Conservation (phyloP, 257 asterid species). For the Fraxinus anomala region DNA sequence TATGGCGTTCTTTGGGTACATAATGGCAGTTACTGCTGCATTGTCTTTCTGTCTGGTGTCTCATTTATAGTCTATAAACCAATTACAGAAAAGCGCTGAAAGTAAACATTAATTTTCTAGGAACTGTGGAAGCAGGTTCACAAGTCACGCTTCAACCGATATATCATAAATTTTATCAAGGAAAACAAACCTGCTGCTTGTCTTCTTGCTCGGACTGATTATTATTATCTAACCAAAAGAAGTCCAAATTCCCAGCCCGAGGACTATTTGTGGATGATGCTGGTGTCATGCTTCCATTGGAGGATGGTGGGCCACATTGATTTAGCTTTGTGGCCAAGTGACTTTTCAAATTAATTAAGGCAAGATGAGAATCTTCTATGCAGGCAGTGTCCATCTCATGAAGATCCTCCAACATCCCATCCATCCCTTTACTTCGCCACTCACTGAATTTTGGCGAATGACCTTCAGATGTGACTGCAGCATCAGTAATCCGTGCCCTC, state of each 20-base stretch:
- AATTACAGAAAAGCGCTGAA: slow-evolving; percentile 16
- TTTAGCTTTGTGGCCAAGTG: slow-evolving; percentile 68
- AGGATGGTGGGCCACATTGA: slow-evolving; percentile 82
- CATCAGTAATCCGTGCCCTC: slow-evolving; percentile 46
- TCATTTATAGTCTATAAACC: slow-evolving; percentile 9
- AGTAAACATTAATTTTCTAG: slow-evolving; percentile 1
- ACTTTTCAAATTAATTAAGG: slow-evolving; percentile 61
- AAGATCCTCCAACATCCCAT: slow-evolving; percentile 95
- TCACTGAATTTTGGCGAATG: slow-evolving; percentile 73
- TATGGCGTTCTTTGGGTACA: slow-evolving; percentile 13
- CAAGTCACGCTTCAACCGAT: not conserved
- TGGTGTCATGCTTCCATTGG: slow-evolving; percentile 86
- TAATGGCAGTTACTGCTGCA: slow-evolving; percentile 6
- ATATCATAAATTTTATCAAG: slow-evolving; percentile 23
- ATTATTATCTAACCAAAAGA: slow-evolving; percentile 70
- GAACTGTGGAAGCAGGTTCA: not conserved
- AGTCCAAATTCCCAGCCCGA: slow-evolving; percentile 72
- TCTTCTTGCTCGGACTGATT: slow-evolving; percentile 75
- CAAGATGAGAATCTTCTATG: slow-evolving; percentile 74
- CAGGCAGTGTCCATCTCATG: slow-evolving; percentile 98
- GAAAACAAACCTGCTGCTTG: slow-evolving; percentile 66
- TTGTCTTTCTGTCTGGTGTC: slow-evolving; percentile 5
- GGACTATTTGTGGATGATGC: slow-evolving; percentile 88
- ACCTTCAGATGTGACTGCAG: slow-evolving; percentile 51
- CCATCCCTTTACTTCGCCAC: slow-evolving; percentile 78